A percentile compares a stretch with the other conserved stretches of the same genome.
phyloP scores from a whole-genome alignment of 176 grass and related monocot species.

The Lolium perenne region DNA sequence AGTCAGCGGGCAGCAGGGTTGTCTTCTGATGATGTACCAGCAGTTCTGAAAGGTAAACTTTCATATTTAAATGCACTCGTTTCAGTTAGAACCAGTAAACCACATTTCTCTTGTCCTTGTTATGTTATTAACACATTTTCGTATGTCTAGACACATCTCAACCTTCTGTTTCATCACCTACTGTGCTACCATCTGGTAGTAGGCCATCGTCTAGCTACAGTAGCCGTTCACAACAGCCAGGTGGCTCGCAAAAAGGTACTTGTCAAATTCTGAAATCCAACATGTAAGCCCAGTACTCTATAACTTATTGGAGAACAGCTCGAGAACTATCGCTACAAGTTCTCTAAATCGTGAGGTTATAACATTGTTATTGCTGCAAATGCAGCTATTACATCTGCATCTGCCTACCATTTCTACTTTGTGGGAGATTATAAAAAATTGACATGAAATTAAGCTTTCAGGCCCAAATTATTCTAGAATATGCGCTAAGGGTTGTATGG shows the following conservation, averaged over 20 bases:
- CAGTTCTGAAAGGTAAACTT: constrained; percentile 30
- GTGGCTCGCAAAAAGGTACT: constrained; percentile 68
- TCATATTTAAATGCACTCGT: neutral
- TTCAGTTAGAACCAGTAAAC: constrained; percentile 22
- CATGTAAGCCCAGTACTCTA: constrained; percentile 5
- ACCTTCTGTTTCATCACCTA: constrained; percentile 46
- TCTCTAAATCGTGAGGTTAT: neutral
- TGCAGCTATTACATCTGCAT: neutral
- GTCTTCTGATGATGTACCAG: constrained; percentile 26
- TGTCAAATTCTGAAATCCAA: constrained; percentile 6
- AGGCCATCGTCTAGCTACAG: constrained; percentile 67
- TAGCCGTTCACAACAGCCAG: constrained; percentile 57
- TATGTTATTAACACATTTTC: constrained; percentile 27
- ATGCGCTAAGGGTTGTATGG: neutral
- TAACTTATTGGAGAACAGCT: constrained; percentile 19
- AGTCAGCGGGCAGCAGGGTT: constrained; percentile 40
- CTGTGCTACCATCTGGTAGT: constrained; percentile 46
- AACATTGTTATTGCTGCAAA: neutral
- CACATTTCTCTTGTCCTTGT: constrained; percentile 4
- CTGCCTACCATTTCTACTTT: constrained; percentile 10
- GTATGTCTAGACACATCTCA: constrained; percentile 53
- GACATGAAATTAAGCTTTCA: constrained; percentile 27
- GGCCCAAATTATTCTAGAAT: neutral
- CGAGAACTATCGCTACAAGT: neutral
- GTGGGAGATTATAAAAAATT: constrained; percentile 11